Conservation (phyloP, 371 early-diverging fungal species). For the Apophysomyces trapeziformis region DNA sequence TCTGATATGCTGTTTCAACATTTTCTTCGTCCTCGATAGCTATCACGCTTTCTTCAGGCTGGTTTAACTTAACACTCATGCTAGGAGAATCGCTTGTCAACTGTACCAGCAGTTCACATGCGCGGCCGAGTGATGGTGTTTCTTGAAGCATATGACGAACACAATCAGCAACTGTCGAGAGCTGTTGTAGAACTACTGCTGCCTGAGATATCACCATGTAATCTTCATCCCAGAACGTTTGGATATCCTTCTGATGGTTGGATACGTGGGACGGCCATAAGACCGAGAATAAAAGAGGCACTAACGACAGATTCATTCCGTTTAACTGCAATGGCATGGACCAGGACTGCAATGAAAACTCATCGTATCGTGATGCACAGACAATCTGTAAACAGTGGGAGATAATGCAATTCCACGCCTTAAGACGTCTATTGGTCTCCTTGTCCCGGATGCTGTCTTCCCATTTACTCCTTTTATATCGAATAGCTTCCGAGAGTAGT, state of each 20-base stretch:
- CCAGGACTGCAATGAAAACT: constrained; percentile 30
- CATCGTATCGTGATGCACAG: constrained; percentile 32
- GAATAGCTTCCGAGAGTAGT: constrained; percentile 22
- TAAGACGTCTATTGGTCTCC: not conserved
- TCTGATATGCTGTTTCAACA: not conserved
- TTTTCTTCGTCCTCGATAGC: not conserved
- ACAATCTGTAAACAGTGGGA: constrained; percentile 30
- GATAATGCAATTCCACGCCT: constrained; percentile 30
- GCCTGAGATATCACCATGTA: constrained; percentile 16
- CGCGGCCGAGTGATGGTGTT: constrained; percentile 58
- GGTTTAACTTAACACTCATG: not conserved
- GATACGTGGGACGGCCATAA: not conserved
- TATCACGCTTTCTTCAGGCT: not conserved
- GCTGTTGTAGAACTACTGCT: constrained; percentile 19
- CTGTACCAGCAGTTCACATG: constrained; percentile 8
- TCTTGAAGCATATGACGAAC: constrained; percentile 52
- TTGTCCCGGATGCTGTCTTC: not conserved
- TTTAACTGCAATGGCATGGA: constrained; percentile 12
- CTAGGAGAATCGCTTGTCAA: not conserved
- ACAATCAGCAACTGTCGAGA: constrained; percentile 15
- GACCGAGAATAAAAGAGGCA: not conserved
- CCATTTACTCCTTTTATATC: not conserved
- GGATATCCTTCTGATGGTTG: not conserved
- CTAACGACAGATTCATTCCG: not conserved
- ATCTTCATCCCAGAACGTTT: constrained; percentile 10